phyloP scores from a whole-genome alignment of 1,284 basidiomycete genomes.

The Coniophora puteana region DNA sequence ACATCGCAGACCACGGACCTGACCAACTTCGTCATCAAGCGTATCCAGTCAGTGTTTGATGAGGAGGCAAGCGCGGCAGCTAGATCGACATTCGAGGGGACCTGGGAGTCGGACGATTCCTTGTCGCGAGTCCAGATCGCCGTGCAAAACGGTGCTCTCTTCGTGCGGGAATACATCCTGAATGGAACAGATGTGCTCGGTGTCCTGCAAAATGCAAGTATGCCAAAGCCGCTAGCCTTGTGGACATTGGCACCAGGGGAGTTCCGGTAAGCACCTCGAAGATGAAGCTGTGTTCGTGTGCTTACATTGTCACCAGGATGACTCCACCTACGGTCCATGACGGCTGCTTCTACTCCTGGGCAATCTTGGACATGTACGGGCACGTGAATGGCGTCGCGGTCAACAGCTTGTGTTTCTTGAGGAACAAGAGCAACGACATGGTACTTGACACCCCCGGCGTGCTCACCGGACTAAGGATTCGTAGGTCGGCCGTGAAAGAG shows the following conservation, averaged over 20 bases:
- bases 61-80: slow-evolving; percentile 24
- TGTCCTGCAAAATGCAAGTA: slow-evolving; percentile 13
- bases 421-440: neutral
- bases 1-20: slow-evolving; percentile 34
- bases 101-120: slow-evolving; percentile 16
- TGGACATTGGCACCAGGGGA: slow-evolving; percentile 1
- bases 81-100: slow-evolving; percentile 11
- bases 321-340: slow-evolving; percentile 2
- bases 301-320: neutral
- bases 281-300: neutral
- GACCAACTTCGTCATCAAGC: slow-evolving; percentile 33
- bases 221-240: neutral
- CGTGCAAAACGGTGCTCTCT: slow-evolving; percentile 19
- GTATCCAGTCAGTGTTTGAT: slow-evolving; percentile 40
- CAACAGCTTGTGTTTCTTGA: slow-evolving; percentile 13
- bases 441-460: neutral
- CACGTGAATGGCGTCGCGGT: slow-evolving; percentile 21
- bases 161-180: slow-evolving; percentile 17
- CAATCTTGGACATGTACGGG: slow-evolving; percentile 18
- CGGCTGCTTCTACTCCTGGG: slow-evolving; percentile 19
- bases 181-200: slow-evolving; percentile 18
- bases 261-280: neutral
- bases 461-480: neutral
- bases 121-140: slow-evolving; percentile 12
- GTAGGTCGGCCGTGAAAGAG: neutral